Evolutionary conservation across 306 rosid species (phyloP).

Genomic region (Glycine soja): DNA sequence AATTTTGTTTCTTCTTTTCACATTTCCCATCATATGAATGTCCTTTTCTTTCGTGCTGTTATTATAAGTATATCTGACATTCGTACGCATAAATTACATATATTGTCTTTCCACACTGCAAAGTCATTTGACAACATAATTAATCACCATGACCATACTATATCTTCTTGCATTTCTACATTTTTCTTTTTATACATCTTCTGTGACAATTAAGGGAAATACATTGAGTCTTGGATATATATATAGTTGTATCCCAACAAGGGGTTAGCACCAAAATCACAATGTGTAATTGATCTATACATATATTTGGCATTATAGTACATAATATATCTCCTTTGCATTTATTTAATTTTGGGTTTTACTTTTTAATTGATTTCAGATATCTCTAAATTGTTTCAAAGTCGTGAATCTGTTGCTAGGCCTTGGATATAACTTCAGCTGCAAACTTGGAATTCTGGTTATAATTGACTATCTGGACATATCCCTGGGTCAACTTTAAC

Average conservation of each 20-base stretch:
- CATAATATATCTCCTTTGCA: neutral
- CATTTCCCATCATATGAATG: constrained; percentile 35
- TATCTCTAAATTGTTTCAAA: constrained; percentile 38
- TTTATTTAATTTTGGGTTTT: neutral
- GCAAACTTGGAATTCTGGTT: constrained; percentile 39
- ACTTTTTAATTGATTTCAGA: constrained; percentile 38
- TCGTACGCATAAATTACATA: constrained; percentile 20
- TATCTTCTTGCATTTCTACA: neutral
- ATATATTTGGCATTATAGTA: neutral
- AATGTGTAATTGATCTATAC: neutral
- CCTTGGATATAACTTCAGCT: constrained; percentile 36
- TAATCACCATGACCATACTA: constrained; percentile 24
- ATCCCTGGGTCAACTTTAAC: neutral
- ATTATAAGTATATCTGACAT: constrained; percentile 24
- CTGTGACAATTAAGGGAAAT: neutral
- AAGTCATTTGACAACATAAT: neutral
- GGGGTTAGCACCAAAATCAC: neutral
- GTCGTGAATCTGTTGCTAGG: constrained; percentile 32
- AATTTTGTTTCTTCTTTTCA: constrained; percentile 27
- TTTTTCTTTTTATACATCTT: neutral
- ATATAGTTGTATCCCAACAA: no score
- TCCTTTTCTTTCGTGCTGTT: constrained; percentile 37
- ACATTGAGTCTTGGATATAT: no score
- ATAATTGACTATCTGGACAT: no score
- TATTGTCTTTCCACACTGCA: constrained; percentile 29